Percentiles rank a stretch among this genome's conserved stretches.
Evolutionary conservation across 805 yeast species (phyloP).

Genomic region (Schizosaccharomyces octosporus): DNA sequence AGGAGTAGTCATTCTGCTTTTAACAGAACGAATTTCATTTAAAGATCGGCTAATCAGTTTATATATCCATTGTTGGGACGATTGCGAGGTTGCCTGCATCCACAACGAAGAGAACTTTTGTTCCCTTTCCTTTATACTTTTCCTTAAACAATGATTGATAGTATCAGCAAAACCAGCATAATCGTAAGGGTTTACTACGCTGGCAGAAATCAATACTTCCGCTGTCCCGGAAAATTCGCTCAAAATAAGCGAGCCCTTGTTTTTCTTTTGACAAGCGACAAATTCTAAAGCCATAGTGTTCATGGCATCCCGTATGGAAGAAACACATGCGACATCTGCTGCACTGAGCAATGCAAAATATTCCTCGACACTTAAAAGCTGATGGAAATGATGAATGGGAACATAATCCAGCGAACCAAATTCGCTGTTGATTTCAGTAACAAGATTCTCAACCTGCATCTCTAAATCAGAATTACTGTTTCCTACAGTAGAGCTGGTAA

Average conservation of each 20-base stretch:
- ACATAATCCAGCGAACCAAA: constrained; percentile 62
- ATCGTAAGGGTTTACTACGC: constrained; percentile 91
- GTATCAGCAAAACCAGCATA: constrained; percentile 75
- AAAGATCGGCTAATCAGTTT: constrained; percentile 8
- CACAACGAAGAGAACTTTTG: constrained; percentile 30
- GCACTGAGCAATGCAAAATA: constrained; percentile 67
- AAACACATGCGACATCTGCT: constrained; percentile 74
- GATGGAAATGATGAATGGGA: constrained; percentile 82
- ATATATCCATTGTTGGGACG: constrained; percentile 62
- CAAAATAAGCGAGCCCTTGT: constrained; percentile 51
- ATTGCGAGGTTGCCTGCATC: constrained; percentile 36
- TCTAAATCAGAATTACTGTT: constrained; percentile 90
- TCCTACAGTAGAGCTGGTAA: constrained; percentile 75
- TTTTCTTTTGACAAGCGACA: constrained; percentile 58
- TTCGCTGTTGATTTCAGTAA: constrained; percentile 57
- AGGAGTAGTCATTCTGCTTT: constrained; percentile 42
- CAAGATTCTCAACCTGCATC: constrained; percentile 62
- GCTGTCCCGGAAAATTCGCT: constrained; percentile 92
- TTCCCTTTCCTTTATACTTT: constrained; percentile 25
- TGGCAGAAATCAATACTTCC: constrained; percentile 17
- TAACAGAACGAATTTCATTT: constrained; percentile 14
- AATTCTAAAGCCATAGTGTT: constrained; percentile 85
- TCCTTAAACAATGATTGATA: constrained; percentile 39
- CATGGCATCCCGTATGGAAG: constrained; percentile 87
- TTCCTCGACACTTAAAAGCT: constrained; percentile 68